These are phyloP conservation scores for Suillus bovinus DNA, from an alignment of 768 basidiomycete genomes.

Conservation along the genomic window DNA sequence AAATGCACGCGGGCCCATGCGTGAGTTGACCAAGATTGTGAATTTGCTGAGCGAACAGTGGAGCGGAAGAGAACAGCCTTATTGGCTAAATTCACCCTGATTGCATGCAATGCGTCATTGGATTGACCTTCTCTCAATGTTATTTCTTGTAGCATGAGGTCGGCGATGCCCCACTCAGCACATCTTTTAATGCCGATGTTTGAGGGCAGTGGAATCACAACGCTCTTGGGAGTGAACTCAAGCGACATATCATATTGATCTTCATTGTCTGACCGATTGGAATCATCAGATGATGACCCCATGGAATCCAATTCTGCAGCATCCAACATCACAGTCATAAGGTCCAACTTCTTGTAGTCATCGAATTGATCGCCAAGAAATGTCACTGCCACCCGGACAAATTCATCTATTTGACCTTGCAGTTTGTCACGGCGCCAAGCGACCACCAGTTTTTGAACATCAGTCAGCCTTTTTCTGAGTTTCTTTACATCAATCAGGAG, in stretches of 20 bases:
- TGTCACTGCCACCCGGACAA: not conserved
- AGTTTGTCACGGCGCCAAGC: not conserved
- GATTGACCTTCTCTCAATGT: not conserved
- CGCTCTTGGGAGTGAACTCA: too few relatives aligned
- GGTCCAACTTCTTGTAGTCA: not conserved
- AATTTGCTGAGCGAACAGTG: not conserved
- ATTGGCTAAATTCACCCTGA: conserved; percentile 8
- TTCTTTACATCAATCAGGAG: not conserved
- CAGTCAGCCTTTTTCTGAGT: not conserved
- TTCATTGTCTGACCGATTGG: not conserved
- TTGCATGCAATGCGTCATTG: conserved; percentile 16
- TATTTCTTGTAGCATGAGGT: too few relatives aligned
- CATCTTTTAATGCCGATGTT: too few relatives aligned
- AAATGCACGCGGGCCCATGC: too few relatives aligned
- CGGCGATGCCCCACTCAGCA: too few relatives aligned
- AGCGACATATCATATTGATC: not conserved
- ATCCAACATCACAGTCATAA: not conserved
- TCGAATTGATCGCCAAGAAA: not conserved
- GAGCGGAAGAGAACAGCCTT: conserved; percentile 12
- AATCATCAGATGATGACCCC: not conserved
- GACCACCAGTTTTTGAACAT: not conserved
- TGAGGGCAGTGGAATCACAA: too few relatives aligned
- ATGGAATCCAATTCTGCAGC: not conserved
- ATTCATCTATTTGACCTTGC: not conserved
- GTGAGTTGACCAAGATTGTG: too few relatives aligned